A percentile compares a stretch with the other conserved stretches of the same genome.
These are phyloP conservation scores for Chlamydomonas eustigma DNA, from an alignment of 139 green algal species.

Conservation along the genomic window DNA sequence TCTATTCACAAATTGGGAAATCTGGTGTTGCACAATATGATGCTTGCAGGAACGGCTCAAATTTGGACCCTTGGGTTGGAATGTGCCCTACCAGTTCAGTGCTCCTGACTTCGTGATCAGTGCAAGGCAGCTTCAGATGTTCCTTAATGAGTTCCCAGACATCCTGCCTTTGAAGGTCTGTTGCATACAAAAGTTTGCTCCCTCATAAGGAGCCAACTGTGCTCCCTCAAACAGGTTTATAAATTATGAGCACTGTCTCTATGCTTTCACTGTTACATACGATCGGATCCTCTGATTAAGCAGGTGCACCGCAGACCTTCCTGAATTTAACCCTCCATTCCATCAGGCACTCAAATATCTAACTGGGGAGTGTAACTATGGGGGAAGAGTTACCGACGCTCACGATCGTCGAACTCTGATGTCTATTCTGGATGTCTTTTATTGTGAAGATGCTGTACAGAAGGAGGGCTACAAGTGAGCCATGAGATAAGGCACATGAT, in stretches of 20 bases:
- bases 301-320: not conserved
- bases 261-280: too few species aligned
- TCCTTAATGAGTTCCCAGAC: conserved; percentile 61
- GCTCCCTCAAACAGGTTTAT: too few species aligned
- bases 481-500: too few species aligned
- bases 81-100: conserved; percentile 75
- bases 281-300: too few species aligned
- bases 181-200: not conserved
- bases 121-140: conserved; percentile 68
- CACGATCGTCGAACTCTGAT: conserved; percentile 68
- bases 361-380: conserved; percentile 49
- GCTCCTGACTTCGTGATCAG: conserved; percentile 67
- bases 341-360: conserved; percentile 10
- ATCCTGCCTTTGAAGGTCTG: conserved; percentile 10
- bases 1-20: too few species aligned
- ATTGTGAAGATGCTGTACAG: not conserved
- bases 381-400: conserved; percentile 65
- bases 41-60: conserved; percentile 65
- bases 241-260: too few species aligned
- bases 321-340: not conserved
- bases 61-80: conserved; percentile 79
- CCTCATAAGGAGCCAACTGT: not conserved
- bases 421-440: conserved; percentile 48
- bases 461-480: not conserved
- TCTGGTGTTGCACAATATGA: too few species aligned